Evolutionary conservation across 2,329 filamentous ascomycete species (phyloP).

Genomic region (Aureobasidium sp.): DNA sequence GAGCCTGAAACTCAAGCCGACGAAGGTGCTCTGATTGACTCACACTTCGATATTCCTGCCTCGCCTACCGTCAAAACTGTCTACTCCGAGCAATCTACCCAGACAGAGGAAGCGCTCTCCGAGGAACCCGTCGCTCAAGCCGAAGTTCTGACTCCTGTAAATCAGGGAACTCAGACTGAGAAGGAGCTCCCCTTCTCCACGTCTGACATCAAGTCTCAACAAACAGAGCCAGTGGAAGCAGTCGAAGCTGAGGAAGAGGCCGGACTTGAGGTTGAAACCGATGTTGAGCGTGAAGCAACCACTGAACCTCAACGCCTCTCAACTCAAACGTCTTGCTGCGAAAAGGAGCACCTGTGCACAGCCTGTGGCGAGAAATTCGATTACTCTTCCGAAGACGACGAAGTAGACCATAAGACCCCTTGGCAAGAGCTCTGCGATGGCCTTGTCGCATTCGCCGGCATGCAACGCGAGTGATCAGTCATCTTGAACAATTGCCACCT

Average conservation of each 20-base stretch:
- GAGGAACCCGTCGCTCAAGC: background rate
- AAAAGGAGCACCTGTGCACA: conserved; percentile 3
- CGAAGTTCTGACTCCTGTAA: background rate
- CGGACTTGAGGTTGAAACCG: background rate
- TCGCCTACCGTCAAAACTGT: conserved; percentile 18
- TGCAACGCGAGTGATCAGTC: conserved; percentile 21
- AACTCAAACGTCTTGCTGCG: background rate
- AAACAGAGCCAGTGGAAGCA: conserved; percentile 13
- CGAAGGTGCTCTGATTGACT: conserved; percentile 1
- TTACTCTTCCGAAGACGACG: conserved; percentile 12
- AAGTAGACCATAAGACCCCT: conserved; percentile 22
- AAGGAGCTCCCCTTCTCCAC: background rate
- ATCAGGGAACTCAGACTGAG: background rate
- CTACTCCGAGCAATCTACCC: conserved; percentile 15
- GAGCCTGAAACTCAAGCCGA: conserved; percentile 17
- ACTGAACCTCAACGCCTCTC: background rate
- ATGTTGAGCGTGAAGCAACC: background rate
- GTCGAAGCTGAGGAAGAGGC: conserved; percentile 10
- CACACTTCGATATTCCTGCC: conserved; percentile 9
- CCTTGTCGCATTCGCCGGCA: conserved; percentile 27
- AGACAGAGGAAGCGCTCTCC: conserved; percentile 2
- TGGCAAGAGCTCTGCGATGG: conserved; percentile 31
- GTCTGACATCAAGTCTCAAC: conserved; percentile 8
- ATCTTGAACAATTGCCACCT: background rate
- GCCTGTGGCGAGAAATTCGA: conserved; percentile 8